Evolutionary conservation across 2,329 filamentous ascomycete genomes (phyloP).

Genomic region (Xylaria sp.): DNA sequence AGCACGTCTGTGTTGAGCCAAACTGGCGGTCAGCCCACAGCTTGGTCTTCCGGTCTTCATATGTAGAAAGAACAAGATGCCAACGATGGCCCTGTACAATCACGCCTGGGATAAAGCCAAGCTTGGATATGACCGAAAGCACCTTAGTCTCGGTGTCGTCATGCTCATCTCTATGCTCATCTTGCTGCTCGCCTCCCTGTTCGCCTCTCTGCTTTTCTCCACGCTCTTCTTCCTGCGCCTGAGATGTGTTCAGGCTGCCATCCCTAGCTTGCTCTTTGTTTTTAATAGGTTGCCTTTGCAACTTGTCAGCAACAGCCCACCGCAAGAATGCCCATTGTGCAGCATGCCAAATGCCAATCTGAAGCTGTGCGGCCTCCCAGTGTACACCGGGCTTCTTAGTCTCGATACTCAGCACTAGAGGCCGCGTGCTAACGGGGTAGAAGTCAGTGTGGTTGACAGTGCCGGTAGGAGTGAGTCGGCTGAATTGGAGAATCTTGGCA

Average conservation of each 20-base stretch:
- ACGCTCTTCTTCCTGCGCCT: too few species aligned
- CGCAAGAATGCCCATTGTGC: constrained; percentile 17
- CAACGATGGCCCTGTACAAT: constrained; percentile 14
- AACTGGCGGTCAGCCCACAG: not conserved
- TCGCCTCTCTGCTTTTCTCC: too few species aligned
- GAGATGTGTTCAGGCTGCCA: too few species aligned
- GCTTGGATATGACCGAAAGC: not conserved
- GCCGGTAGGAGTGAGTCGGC: not conserved
- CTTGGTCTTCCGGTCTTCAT: constrained; percentile 8
- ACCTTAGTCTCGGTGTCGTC: not conserved
- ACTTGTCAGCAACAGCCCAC: constrained; percentile 5
- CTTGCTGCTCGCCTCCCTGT: too few species aligned
- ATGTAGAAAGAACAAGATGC: constrained; percentile 9
- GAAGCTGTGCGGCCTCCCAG: constrained; percentile 5
- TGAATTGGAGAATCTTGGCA: not conserved
- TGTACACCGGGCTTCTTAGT: constrained; percentile 4
- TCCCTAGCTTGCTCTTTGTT: not conserved
- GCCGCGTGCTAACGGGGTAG: not conserved
- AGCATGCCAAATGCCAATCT: constrained; percentile 17
- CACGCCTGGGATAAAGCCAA: constrained; percentile 9
- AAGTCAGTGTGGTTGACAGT: constrained; percentile 15
- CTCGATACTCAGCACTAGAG: constrained; percentile 9
- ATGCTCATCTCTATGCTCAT: not conserved
- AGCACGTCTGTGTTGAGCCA: not conserved
- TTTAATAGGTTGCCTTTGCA: not conserved